Evolutionary conservation across 2,329 filamentous ascomycete species (phyloP).

Genomic region (Coniochaeta prunicola): DNA sequence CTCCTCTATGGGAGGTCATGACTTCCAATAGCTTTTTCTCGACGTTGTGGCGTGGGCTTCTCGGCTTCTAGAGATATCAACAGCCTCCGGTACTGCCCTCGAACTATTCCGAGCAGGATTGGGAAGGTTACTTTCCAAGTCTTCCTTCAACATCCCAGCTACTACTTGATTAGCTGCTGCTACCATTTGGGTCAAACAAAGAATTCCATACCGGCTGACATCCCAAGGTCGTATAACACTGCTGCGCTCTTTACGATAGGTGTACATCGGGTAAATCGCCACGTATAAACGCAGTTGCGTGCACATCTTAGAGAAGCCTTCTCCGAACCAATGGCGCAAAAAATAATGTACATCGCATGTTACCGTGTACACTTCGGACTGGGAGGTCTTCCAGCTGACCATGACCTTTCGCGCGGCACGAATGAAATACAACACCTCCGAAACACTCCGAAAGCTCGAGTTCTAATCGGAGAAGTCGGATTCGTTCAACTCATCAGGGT

Average conservation of each 20-base stretch:
- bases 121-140: not conserved
- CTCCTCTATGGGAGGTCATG: too few species aligned
- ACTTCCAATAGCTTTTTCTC: too few species aligned
- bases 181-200: not conserved
- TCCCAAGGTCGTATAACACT: too few species aligned
- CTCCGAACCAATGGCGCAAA: not conserved
- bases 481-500: conserved; percentile 28
- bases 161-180: not conserved
- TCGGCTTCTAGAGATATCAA: too few species aligned
- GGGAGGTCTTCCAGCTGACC: not conserved
- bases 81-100: not conserved
- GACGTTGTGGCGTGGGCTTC: too few species aligned
- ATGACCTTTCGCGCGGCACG: not conserved
- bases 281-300: too few species aligned
- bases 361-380: too few species aligned
- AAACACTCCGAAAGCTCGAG: not conserved
- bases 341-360: not conserved
- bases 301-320: not conserved
- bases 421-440: not conserved
- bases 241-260: too few species aligned
- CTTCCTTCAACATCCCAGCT: not conserved
- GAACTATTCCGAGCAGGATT: not conserved
- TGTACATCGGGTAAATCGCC: too few species aligned
- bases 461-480: conserved; percentile 22
- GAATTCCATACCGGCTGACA: not conserved